These are phyloP conservation scores for Fusarium pseudograminearum DNA, from an alignment of 2,329 filamentous ascomycete species.

Conservation along the genomic window DNA sequence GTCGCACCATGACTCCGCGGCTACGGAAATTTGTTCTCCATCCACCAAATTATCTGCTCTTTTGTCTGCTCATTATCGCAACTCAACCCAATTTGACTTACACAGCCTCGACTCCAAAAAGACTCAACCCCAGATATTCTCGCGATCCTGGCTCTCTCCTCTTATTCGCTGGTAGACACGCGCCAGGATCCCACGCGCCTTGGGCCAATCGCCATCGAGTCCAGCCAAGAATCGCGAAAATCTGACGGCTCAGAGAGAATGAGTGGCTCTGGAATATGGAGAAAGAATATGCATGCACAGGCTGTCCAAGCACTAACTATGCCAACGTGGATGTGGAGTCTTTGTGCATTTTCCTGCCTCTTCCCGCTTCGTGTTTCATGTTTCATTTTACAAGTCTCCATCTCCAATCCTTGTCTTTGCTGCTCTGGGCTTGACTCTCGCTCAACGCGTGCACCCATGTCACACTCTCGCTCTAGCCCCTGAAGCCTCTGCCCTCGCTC, in stretches of 20 bases:
- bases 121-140: neutral
- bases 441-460: conserved; percentile 22
- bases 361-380: conserved; percentile 42
- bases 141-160: conserved; percentile 17
- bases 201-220: conserved; percentile 35
- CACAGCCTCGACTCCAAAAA: conserved; percentile 30
- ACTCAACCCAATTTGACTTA: conserved; percentile 5
- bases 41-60: conserved; percentile 14
- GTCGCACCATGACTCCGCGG: conserved; percentile 44
- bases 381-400: conserved; percentile 27
- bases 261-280: conserved; percentile 32
- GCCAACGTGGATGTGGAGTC: conserved; percentile 19
- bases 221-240: conserved; percentile 21
- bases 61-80: conserved; percentile 6
- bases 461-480: conserved; percentile 5
- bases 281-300: conserved; percentile 17
- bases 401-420: conserved; percentile 30
- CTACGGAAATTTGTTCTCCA: conserved; percentile 45
- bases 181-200: conserved; percentile 39
- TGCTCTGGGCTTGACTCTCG: conserved; percentile 22
- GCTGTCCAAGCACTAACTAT: neutral
- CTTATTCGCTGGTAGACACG: conserved; percentile 43
- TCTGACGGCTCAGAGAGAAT: neutral
- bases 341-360: conserved; percentile 12
- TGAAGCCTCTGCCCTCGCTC: conserved; percentile 8